A percentile compares a stretch with the other conserved stretches of the same genome.
phyloP scores from a whole-genome alignment of 148 eudicot genomes.

The Chenopodium formosanum region DNA sequence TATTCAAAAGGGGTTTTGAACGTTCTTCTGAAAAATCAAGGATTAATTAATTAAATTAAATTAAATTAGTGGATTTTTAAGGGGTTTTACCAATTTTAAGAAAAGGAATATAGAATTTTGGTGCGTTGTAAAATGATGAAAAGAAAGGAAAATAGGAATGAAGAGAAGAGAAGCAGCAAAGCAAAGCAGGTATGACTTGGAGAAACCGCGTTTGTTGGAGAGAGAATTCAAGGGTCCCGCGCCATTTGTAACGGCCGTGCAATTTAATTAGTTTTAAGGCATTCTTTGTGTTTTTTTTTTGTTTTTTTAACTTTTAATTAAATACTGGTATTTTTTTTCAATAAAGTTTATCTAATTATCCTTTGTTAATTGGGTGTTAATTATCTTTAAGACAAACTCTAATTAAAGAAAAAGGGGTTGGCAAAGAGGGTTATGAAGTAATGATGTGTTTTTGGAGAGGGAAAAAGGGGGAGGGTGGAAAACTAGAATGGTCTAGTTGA shows the following conservation, averaged over 20 bases:
- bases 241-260: constrained; percentile 25
- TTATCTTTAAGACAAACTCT: not conserved
- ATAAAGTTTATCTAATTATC: not conserved
- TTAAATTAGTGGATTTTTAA: no score
- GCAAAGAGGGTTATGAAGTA: not conserved
- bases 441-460: no score
- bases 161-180: not conserved
- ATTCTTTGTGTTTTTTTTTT: not conserved
- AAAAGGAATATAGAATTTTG: not conserved
- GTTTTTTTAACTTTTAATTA: no score
- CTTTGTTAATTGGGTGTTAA: no score
- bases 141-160: not conserved
- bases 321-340: no score
- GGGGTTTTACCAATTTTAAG: not conserved
- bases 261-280: not conserved
- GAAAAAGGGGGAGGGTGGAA: no score
- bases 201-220: constrained; percentile 30
- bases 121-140: not conserved
- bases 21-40: no score
- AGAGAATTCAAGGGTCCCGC: constrained; percentile 22
- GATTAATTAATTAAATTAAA: no score
- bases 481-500: no score
- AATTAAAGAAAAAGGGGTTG: not conserved
- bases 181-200: constrained; percentile 22
- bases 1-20: not conserved